Evolutionary conservation across 1,139 yeast genomes (phyloP), one percentile per base, ranked within the genome.

Genomic region (Yamadazyma triangularis): DNA sequence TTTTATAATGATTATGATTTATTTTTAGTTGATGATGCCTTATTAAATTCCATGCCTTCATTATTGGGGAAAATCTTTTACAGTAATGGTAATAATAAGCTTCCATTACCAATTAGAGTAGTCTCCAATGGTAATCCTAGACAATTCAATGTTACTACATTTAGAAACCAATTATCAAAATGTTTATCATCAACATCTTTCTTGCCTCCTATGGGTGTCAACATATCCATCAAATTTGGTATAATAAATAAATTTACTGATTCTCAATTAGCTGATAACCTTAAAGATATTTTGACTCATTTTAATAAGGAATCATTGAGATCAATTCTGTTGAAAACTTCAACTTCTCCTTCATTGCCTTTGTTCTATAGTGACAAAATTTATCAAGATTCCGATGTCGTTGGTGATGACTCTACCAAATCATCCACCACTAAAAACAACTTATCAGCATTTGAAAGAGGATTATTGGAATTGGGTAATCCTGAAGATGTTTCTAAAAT

Each of bases 1-100:
- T 69, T 83, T 38, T 56, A 67, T 32, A 50, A 63, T 8, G 74
- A 71, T 31, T 80, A 69, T 49, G 95, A 89, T 48, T 47, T 88
- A 39, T 86, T 91, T 54, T 56, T 91, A 30, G 79, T 86, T 29
- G 97, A 91, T 58, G 95, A 88, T 45, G 79, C 83, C 24, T 69
- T 89, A 29, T 68, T 87, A 34, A 79, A 88, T 31, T 67, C 85
- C 39, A 70, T 89, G 62, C 98, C 98, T 32, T 78, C 80, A 43
- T 61, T 83, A 26, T 65, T 91, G 42, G 96, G 96, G 30, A 86
- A 86, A 59, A 68, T 75, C 4, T 91, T 88, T 52, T 84, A 80
- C 56, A 56, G 48, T 22, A 65, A 66, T 38, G 59, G 69, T 26
- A 64, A 69, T 34, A 56, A 63, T 37, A 85, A 85, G 51, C 57